Base-by-base conservation (phyloP, 768 basidiomycete genomes). In the Trametopsis cervina region DNA sequence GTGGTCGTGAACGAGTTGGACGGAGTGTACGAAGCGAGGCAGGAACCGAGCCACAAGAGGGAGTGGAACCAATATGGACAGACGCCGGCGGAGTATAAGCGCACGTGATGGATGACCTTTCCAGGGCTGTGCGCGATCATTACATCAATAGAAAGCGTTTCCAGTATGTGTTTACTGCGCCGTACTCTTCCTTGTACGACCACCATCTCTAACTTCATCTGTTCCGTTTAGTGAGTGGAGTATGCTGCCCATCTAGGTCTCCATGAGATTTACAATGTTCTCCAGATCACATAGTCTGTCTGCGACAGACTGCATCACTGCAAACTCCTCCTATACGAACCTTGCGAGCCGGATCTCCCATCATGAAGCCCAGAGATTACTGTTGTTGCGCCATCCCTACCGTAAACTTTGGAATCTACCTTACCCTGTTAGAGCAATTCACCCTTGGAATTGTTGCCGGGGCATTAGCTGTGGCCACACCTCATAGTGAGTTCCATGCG, bases 341-440 rank as follows among this genome's bases (percentile, higher is more conserved):
- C 45, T 37, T 41, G 36, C 48, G 54, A 55, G 54, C 51, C 23
- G 54, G 50, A 36, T 51, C 61, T 57, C 56, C 23, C 40, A 48
- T 25, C 60, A 85, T 87, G 84, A 86, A 82, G 63, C 67, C 82
- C 43, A 78, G 89, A 69, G 83, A 90, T 42, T 94, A 92, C 61
- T 96, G 92, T 60, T 96, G 92, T 65, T 90, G 88, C 59, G 93
- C 93, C 38, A 85, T 97, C 50, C 94, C 94, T 7, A 68, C 92
- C 42, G 72, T 92, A 53, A 95, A 99, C 69, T 76, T 81, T 52
- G 96, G 96, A 25, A 88, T 97, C 45, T 97, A 96, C 57, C 65
- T 78, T 17, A 77, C 85, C 23, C 65, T 98, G 42, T 63, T 70
- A 0, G 89, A 95, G 63, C 93, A 96, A 66, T 73, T 89, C 37